Evolutionary conservation across 208 protist species (phyloP).

Genomic region (Novymonas esmeraldas): DNA sequence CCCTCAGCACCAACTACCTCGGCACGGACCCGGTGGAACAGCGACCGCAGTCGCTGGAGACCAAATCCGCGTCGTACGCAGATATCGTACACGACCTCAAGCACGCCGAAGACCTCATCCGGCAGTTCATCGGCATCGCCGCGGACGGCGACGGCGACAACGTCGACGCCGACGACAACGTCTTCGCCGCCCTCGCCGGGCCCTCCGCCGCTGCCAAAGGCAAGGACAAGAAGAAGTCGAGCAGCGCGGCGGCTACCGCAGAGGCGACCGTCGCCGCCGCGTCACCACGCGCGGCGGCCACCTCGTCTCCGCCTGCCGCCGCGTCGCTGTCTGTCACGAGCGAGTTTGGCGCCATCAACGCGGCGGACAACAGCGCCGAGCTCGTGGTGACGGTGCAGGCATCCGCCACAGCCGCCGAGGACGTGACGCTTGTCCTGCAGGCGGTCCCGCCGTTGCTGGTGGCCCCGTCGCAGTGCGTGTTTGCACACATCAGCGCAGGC

Average conservation of each 20-base stretch:
- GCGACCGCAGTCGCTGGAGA: constrained; percentile 73
- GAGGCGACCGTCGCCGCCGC: not conserved
- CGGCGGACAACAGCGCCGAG: constrained; percentile 4
- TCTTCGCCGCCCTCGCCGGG: not conserved
- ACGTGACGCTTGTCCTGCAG: constrained; percentile 54
- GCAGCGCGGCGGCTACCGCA: not conserved
- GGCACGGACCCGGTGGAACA: constrained; percentile 91
- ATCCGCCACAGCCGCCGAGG: not conserved
- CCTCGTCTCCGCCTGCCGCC: not conserved
- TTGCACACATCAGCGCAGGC: constrained; percentile 36
- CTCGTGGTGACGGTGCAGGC: constrained; percentile 34
- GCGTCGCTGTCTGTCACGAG: constrained; percentile 12
- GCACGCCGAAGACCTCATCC: constrained; percentile 70
- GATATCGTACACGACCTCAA: constrained; percentile 87
- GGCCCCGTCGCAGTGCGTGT: constrained; percentile 18
- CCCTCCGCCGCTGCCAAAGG: not conserved
- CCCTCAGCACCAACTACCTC: constrained; percentile 88
- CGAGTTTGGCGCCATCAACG: constrained; percentile 9
- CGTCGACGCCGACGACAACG: constrained; percentile 11
- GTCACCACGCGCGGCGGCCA: not conserved
- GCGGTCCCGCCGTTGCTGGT: constrained; percentile 53
- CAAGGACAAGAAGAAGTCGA: not conserved
- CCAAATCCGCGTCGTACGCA: constrained; percentile 75
- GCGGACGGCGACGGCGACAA: not conserved
- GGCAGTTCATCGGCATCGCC: constrained; percentile 18